Evolutionary conservation across 768 basidiomycete species (phyloP), one percentile per base, ranked within the genome.

Genomic region (Amanita thiersii): DNA sequence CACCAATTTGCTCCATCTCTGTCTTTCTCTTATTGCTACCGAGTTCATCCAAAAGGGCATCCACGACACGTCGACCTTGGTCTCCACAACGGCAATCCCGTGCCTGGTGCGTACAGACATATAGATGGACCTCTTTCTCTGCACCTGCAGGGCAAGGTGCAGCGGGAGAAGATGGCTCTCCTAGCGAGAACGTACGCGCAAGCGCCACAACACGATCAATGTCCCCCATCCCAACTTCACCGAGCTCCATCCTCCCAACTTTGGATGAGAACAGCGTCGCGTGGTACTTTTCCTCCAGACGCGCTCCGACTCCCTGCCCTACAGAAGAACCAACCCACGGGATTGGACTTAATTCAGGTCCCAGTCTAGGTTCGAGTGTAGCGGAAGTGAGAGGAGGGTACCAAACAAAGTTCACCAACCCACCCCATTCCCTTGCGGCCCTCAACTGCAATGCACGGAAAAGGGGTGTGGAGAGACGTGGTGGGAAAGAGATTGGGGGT

Each of bases 31-130:
- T 57, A 37, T 69, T 66, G 29, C 53, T 58, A 28, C 55, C 55
- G 5, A 84, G 57, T 52, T 86, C 81, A 3, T 65, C 60, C 12
- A 63, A 60, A 19, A 92, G 54, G 2, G 77, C 69, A 0, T 61
- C 61, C 2, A 67, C 74, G 5, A 90, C 70, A 8, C 61, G 64
- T 2, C 70, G 69, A 0, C 88, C 87, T 15, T 58, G 69, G 8
- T 81, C 69, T 1, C 81, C 82, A 48, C 88, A 90, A 4, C 87
- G 69, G 59, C 87, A 92, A 54, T 90, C 87, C 37, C 86, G 70
- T 29, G 72, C 66, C 3, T 75, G 77, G 54, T 91, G 88, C 3
- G 86, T 88, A 55, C 88, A 91, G 1, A 91, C 76, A 51, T 80
- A 85, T 12, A 86, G 47, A 15, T 70, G 61, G 25, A 62, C 55